Base-by-base conservation (phyloP, 2,329 filamentous ascomycete species). In the Fusarium nisikadoi region DNA sequence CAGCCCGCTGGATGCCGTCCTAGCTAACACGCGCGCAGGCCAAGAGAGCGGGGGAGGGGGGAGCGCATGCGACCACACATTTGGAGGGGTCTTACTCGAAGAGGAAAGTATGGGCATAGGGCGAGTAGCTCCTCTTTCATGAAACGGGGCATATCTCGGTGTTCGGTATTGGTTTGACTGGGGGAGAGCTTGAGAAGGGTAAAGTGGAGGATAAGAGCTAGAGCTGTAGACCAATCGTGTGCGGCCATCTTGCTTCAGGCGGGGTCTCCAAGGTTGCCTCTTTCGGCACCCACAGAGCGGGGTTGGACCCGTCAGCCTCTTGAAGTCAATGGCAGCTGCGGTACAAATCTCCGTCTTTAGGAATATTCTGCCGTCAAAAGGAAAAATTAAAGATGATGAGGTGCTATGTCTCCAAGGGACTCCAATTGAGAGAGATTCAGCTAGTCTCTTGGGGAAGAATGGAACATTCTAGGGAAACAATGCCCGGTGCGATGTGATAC, bases 111-210 rank as follows among this genome's bases (percentile, higher is more conserved):
- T 74, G 68, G 47, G 39, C 62, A 68, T 52, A 6, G 61, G 56
- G 46, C 41, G 43, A 61, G 55, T 49, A 23, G 33, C n/a, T 52
- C 39, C 38, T 70, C 54, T 49, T 59, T 35, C 55, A 62, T 70
- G 59, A 49, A 50, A 54, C 59, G 62, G 76, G 77, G 68, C 70
- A 76, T 79, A 77, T 78, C 73, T 79, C 77, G 77, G 77, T 59
- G 66, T 79, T 79, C 77, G 77, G 77, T 25, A 70, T 75, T 70
- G 60, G 31, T 38, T 67, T 59, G 33, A 64, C 58, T 54, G 33
- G 68, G 68, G 54, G 52, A 62, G 65, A 60, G 64, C 50, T 68
- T 49, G 23, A 57, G 63, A 53, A 57, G 49, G 31, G 38, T 43
- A 61, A 53, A 67, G 64, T 64, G 59, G 54, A 57, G 57, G 59